A percentile compares a stretch with the other conserved stretches of the same genome.
These are phyloP conservation scores for Aspergillus sp. DNA, from an alignment of 2,329 filamentous ascomycete genomes.

Conservation along the genomic window DNA sequence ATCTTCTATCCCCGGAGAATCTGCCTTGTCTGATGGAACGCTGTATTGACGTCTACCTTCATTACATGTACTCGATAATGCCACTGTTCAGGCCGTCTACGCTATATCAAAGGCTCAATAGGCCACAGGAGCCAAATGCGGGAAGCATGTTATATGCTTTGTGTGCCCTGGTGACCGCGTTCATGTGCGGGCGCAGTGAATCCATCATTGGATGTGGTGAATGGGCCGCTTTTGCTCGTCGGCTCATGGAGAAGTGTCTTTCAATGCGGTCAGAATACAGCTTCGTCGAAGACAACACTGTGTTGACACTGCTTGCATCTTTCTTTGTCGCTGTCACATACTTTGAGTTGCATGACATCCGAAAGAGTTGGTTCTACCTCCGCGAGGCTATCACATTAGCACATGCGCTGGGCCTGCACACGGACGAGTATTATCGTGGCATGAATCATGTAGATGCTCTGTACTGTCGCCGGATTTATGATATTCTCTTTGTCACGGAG, in stretches of 20 bases:
- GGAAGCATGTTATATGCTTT: neutral
- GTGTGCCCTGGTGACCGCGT: neutral
- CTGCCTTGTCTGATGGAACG: neutral
- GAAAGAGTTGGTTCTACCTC: neutral
- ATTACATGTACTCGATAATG: neutral
- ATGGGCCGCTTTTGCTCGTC: neutral
- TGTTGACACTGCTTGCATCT: neutral
- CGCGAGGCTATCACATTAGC: neutral
- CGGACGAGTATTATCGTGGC: neutral
- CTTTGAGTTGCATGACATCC: neutral
- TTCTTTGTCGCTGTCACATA: neutral
- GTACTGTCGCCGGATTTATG: neutral
- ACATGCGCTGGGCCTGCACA: neutral
- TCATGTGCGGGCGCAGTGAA: neutral
- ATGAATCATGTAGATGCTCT: neutral
- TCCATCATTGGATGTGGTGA: neutral
- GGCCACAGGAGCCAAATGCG: neutral
- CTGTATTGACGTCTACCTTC: neutral
- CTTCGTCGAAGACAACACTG: neutral
- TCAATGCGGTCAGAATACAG: neutral
- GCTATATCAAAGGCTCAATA: neutral
- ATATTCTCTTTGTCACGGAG: neutral
- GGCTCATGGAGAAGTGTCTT: neutral
- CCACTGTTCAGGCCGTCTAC: neutral
- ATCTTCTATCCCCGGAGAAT: neutral